Evolutionary conservation across 805 yeast species (phyloP).

Genomic region (Saturnispora serradocipensis): DNA sequence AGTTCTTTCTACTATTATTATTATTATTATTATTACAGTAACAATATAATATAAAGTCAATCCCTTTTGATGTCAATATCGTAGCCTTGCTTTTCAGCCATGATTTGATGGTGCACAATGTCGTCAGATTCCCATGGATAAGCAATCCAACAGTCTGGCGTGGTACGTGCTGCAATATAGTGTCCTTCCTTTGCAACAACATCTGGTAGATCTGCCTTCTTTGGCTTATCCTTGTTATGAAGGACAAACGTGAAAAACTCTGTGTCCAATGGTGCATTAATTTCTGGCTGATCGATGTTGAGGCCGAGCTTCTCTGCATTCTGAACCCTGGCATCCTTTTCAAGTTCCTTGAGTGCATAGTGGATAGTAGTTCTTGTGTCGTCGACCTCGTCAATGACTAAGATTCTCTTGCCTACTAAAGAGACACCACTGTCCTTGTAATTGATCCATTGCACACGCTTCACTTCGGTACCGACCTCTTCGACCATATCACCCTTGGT

Average conservation of each 20-base stretch:
- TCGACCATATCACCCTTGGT: constrained; percentile 51
- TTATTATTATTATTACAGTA: neutral
- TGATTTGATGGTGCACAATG: constrained; percentile 62
- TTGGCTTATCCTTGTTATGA: constrained; percentile 66
- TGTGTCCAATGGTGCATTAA: constrained; percentile 41
- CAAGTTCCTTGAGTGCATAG: constrained; percentile 66
- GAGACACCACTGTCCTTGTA: constrained; percentile 54
- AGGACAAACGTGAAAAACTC: constrained; percentile 68
- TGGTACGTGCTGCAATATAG: constrained; percentile 66
- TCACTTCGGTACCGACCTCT: constrained; percentile 54
- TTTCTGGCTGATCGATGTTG: constrained; percentile 33
- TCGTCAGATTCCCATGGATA: constrained; percentile 82
- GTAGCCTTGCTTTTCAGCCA: constrained; percentile 67
- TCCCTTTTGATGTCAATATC: constrained; percentile 29
- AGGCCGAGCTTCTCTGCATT: constrained; percentile 22
- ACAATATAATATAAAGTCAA: neutral
- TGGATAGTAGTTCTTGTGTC: constrained; percentile 80
- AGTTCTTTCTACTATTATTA: too few species aligned
- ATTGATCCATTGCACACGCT: constrained; percentile 79
- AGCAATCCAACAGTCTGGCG: constrained; percentile 78
- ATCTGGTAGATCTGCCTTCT: constrained; percentile 62
- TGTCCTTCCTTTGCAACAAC: constrained; percentile 47
- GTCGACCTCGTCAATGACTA: constrained; percentile 78
- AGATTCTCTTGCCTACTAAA: constrained; percentile 58
- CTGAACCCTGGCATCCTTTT: constrained; percentile 60